Conservation (phyloP, 1,139 yeast genomes). For the Lodderomyces elongisporus region DNA sequence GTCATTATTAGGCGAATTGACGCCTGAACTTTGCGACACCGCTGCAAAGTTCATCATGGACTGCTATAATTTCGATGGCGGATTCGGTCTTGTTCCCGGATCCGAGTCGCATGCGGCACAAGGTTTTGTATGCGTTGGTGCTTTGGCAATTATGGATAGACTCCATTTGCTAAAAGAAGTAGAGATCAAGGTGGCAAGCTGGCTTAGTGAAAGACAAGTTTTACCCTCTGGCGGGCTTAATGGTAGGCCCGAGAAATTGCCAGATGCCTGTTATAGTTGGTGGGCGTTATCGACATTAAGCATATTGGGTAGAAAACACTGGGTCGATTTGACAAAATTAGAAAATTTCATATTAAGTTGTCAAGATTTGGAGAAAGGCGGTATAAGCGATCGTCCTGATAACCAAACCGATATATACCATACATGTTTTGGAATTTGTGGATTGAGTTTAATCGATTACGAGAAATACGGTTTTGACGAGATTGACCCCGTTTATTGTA, state of each 20-base stretch:
- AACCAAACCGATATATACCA: slow-evolving; percentile 92
- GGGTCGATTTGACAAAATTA: slow-evolving; percentile 67
- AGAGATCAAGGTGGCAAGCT: slow-evolving; percentile 47
- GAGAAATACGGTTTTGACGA: slow-evolving; percentile 43
- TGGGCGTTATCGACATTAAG: slow-evolving; percentile 87
- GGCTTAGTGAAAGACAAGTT: slow-evolving; percentile 93
- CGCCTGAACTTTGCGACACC: slow-evolving; percentile 54
- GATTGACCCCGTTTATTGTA: slow-evolving; percentile 83
- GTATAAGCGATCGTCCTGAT: slow-evolving; percentile 86
- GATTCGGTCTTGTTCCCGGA: slow-evolving; percentile 90
- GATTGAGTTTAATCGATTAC: slow-evolving; percentile 68
- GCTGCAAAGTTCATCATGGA: slow-evolving; percentile 60
- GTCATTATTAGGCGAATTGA: slow-evolving; percentile 61
- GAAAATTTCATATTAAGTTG: slow-evolving; percentile 64
- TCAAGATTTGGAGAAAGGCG: slow-evolving; percentile 79
- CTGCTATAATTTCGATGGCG: slow-evolving; percentile 93
- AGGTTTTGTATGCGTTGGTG: slow-evolving; percentile 80
- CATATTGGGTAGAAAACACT: slow-evolving; percentile 59
- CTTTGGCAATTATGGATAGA: slow-evolving; percentile 64
- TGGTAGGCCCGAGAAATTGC: slow-evolving; percentile 94
- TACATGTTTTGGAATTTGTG: slow-evolving; percentile 86
- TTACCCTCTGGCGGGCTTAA: slow-evolving; percentile 80
- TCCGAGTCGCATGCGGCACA: slow-evolving; percentile 96
- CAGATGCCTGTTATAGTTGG: slow-evolving; percentile 97
- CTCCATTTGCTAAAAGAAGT: slow-evolving; percentile 45